Evolutionary conservation across 1,284 basidiomycete genomes (phyloP).

Genomic region (Xanthoconium separans): DNA sequence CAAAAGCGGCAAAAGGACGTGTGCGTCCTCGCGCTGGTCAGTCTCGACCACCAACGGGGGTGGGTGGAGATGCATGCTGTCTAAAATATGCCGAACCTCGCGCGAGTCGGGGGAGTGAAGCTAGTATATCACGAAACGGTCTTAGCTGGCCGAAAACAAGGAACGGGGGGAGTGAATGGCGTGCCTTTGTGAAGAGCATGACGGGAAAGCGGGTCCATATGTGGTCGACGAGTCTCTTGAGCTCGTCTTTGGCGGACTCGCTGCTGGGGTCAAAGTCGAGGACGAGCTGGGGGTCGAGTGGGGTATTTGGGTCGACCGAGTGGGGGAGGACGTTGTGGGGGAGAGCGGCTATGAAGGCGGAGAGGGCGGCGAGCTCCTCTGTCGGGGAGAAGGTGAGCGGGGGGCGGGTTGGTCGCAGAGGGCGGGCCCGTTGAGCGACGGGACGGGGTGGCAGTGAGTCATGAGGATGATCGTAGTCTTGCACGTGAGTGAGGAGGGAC

Average conservation of each 20-base stretch:
- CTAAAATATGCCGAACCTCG: slow-evolving; percentile 64
- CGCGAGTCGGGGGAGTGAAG: slow-evolving; percentile 61
- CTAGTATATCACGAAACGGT: slow-evolving; percentile 34
- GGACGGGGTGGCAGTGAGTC: slow-evolving; percentile 28
- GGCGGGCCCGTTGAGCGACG: slow-evolving; percentile 23
- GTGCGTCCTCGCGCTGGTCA: slow-evolving; percentile 60
- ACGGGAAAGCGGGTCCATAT: slow-evolving; percentile 77
- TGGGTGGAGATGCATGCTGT: slow-evolving; percentile 61
- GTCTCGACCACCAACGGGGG: slow-evolving; percentile 72
- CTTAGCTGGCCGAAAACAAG: background rate
- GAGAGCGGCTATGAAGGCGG: slow-evolving; percentile 75
- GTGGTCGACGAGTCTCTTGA: slow-evolving; percentile 52
- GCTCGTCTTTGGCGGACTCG: slow-evolving; percentile 54
- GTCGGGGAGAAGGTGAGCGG: slow-evolving; percentile 48
- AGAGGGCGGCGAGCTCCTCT: slow-evolving; percentile 78
- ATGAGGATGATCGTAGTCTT: slow-evolving; percentile 17
- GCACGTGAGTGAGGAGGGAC: slow-evolving; percentile 35
- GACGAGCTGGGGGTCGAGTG: slow-evolving; percentile 77
- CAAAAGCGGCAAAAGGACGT: slow-evolving; percentile 46
- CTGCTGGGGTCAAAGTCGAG: slow-evolving; percentile 80
- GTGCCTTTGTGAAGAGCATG: slow-evolving; percentile 75
- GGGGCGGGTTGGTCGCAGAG: slow-evolving; percentile 26
- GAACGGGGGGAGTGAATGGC: slow-evolving; percentile 13
- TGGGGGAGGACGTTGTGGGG: slow-evolving; percentile 77
- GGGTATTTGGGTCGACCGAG: slow-evolving; percentile 58